A percentile compares a stretch with the other conserved stretches of the same genome.
Evolutionary conservation across 371 early-diverging fungal genomes (phyloP).

Genomic region (Haplosporangium sp.): DNA sequence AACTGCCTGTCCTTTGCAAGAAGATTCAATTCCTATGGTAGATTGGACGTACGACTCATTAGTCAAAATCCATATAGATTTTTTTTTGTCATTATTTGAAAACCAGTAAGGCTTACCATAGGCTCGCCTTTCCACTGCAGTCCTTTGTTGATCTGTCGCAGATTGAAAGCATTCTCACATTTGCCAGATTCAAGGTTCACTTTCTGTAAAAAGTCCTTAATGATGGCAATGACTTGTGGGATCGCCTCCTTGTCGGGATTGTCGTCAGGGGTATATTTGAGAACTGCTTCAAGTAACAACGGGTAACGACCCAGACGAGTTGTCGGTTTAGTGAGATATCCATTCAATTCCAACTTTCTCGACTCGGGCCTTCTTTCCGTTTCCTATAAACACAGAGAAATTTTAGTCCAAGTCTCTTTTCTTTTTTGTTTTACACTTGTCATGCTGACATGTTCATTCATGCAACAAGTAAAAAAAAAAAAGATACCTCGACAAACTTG

Average conservation of each 20-base stretch:
- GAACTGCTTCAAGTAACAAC: slow-evolving; percentile 83
- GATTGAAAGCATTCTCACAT: slow-evolving; percentile 81
- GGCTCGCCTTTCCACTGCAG: slow-evolving; percentile 65
- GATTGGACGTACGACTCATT: neutral
- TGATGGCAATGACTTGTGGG: slow-evolving; percentile 69
- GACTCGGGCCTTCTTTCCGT: slow-evolving; percentile 82
- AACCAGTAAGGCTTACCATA: slow-evolving; percentile 47
- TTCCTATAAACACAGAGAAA: slow-evolving; percentile 56
- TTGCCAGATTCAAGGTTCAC: slow-evolving; percentile 90
- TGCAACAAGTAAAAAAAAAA: too few relatives aligned
- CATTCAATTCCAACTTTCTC: slow-evolving; percentile 83
- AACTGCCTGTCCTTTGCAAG: slow-evolving; percentile 75
- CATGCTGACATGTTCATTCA: too few relatives aligned
- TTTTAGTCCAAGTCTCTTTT: neutral
- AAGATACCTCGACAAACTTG: slow-evolving; percentile 77
- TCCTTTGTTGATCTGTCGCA: slow-evolving; percentile 68
- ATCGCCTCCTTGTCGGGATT: slow-evolving; percentile 82
- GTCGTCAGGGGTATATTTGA: slow-evolving; percentile 85
- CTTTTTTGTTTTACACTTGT: too few relatives aligned
- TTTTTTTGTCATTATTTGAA: too few relatives aligned
- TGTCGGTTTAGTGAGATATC: slow-evolving; percentile 88
- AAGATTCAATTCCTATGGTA: slow-evolving; percentile 76
- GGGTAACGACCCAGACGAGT: slow-evolving; percentile 92
- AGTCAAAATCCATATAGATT: neutral
- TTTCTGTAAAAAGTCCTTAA: slow-evolving; percentile 75